Evolutionary conservation across 768 basidiomycete species (phyloP), one percentile per base, ranked within the genome.

Genomic region (Lactarius hatsudake): DNA sequence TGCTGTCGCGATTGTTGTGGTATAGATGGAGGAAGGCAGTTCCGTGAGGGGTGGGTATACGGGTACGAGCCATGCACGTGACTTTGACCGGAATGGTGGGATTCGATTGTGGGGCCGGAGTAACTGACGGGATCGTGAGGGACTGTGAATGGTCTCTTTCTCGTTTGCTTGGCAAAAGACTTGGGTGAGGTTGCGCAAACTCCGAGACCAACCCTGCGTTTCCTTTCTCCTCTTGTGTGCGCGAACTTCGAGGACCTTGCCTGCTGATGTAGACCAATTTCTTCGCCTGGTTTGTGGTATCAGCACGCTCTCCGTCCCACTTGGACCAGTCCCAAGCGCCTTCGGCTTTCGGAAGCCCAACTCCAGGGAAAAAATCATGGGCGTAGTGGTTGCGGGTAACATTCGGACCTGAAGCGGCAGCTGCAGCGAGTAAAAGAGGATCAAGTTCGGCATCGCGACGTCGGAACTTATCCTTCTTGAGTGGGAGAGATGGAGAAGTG

Each of bases 1-100:
- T 98, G 75, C 75, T 81, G 79, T 98, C 97, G 62, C 83, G 86
- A 72, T 89, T 91, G 76, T 97, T 98, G 77, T 94, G 93, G 79
- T 98, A 98, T 62, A 98, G 79, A 73, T 98, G 94, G 12, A 98
- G 83, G 79, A 98, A 98, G 20, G 89, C 87, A 15, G 92, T 88
- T 6, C 96, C 96, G 72, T 98, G 93, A 0, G 93, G 93, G 0
- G 97, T 99, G 51, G 97, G 97, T 75, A 98, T 93, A 64, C 97
- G 90, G 4, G 97, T 98, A 64, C 97, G 91, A 15, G 94, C 97
- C 87, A 96, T 93, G 77, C 97, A 99, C 76, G 87, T 89, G 34
- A 98, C 91, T 64, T 87, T 80, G n/a, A 92, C 77, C 63, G 78
- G 78, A 34, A 70, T 26, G 26, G 60, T 69, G 26, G 64, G 68